phyloP scores from a whole-genome alignment of 257 asterid species.

The Penstemon davidsonii region DNA sequence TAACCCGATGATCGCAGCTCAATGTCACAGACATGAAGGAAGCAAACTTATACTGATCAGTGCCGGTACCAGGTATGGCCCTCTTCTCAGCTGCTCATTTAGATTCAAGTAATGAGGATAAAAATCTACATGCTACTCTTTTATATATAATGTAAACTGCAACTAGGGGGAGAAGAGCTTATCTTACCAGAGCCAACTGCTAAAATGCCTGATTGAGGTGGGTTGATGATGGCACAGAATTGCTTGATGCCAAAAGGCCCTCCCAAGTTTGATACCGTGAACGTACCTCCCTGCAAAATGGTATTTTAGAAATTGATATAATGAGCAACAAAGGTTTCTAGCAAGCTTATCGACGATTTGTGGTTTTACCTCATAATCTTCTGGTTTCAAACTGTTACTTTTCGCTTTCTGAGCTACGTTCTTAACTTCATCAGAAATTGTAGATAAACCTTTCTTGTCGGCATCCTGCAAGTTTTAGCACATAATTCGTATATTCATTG shows the following conservation, averaged over 20 bases:
- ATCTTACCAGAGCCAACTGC: slow-evolving; percentile 90
- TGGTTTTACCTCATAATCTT: slow-evolving; percentile 79
- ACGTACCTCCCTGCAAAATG: slow-evolving; percentile 83
- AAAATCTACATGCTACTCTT: background rate
- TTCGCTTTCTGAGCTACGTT: slow-evolving; percentile 78
- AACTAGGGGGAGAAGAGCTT: slow-evolving; percentile 4
- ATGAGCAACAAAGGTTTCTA: background rate
- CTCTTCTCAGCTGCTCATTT: slow-evolving; percentile 81
- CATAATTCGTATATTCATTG: slow-evolving; percentile 14
- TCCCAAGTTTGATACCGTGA: slow-evolving; percentile 88
- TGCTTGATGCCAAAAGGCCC: slow-evolving; percentile 98
- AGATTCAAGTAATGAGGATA: slow-evolving; percentile 19
- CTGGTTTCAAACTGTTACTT: slow-evolving; percentile 88
- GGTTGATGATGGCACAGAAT: slow-evolving; percentile 94
- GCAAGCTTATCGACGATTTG: background rate
- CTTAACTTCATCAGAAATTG: slow-evolving; percentile 84
- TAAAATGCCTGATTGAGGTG: slow-evolving; percentile 94
- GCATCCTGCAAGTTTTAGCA: slow-evolving; percentile 68
- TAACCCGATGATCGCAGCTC: slow-evolving; percentile 98
- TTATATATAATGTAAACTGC: background rate
- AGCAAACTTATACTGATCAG: slow-evolving; percentile 61
- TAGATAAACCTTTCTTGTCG: slow-evolving; percentile 90
- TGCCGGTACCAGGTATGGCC: slow-evolving; percentile 69
- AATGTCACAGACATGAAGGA: slow-evolving; percentile 81
- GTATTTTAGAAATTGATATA: slow-evolving; percentile 8